These are phyloP conservation scores for Microdochium trichocladiopsis DNA, from an alignment of 2,329 filamentous ascomycete genomes.

Conservation along the genomic window DNA sequence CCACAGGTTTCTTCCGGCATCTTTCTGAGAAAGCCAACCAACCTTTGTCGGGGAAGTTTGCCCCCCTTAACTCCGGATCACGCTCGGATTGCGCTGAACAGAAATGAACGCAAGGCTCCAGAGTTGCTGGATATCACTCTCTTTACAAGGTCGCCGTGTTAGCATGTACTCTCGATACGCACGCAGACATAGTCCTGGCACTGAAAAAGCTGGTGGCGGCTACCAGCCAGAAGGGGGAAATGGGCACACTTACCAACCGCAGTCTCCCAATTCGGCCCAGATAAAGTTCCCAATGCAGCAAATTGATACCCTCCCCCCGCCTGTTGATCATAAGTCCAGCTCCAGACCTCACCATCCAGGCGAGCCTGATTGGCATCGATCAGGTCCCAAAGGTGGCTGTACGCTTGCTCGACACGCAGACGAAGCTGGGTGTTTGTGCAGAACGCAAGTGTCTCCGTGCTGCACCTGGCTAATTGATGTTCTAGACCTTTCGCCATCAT, in stretches of 20 bases:
- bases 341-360: conserved; percentile 55
- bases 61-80: too few relatives aligned
- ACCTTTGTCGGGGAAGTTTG: too few relatives aligned
- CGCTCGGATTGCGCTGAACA: conserved; percentile 30
- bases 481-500: conserved; percentile 58
- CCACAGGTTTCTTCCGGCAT: too few relatives aligned
- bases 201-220: not conserved
- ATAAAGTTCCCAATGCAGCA: conserved; percentile 42
- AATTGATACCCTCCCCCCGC: conserved; percentile 34
- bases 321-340: conserved; percentile 41
- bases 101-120: conserved; percentile 54
- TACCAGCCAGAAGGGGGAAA: not conserved
- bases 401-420: conserved; percentile 39
- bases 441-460: conserved; percentile 32
- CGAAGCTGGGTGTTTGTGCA: conserved; percentile 37
- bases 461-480: conserved; percentile 47
- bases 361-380: conserved; percentile 47
- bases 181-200: conserved; percentile 2
- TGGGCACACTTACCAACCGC: conserved; percentile 18
- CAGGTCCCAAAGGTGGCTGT: conserved; percentile 53
- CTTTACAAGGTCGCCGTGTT: conserved; percentile 12
- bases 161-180: too few relatives aligned
- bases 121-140: conserved; percentile 48
- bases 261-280: conserved; percentile 34
- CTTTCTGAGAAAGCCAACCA: too few relatives aligned